A percentile compares a stretch with the other conserved stretches of the same genome.
phyloP scores from a whole-genome alignment of 441 rosid genomes.

The Euphorbia neoarborescens region DNA sequence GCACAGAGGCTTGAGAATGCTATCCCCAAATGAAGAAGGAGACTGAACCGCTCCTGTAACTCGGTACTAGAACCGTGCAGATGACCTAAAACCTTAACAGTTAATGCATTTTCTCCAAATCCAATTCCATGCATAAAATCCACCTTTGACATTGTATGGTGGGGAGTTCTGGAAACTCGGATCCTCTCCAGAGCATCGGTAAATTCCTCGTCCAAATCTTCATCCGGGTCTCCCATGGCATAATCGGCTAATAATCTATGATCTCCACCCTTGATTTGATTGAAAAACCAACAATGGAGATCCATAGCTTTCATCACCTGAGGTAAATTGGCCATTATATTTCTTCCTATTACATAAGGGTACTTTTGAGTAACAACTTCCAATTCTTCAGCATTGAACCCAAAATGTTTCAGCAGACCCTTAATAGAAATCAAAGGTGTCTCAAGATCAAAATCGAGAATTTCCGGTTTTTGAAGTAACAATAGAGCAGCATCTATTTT shows the following conservation, averaged over 20 bases:
- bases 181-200: constrained; percentile 34
- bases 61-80: constrained; percentile 49
- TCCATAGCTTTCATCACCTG: constrained; percentile 46
- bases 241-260: constrained; percentile 38
- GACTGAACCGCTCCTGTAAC: constrained; percentile 40
- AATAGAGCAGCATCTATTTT: constrained; percentile 39
- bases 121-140: constrained; percentile 49
- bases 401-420: constrained; percentile 45
- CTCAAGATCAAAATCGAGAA: constrained; percentile 43
- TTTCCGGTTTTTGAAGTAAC: constrained; percentile 35
- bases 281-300: constrained; percentile 39
- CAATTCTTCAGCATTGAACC: constrained; percentile 34
- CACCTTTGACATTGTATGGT: constrained; percentile 41
- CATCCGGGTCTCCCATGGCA: constrained; percentile 30
- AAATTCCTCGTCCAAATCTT: constrained; percentile 39
- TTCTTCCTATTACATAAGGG: constrained; percentile 45
- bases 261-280: constrained; percentile 36
- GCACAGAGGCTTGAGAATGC: constrained; percentile 38
- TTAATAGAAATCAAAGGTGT: constrained; percentile 32
- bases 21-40: constrained; percentile 36
- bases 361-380: constrained; percentile 28
- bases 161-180: constrained; percentile 27
- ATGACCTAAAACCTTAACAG: constrained; percentile 33
- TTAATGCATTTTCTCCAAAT: constrained; percentile 49
- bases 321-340: constrained; percentile 57